Evolutionary conservation across 2,329 filamentous ascomycete species (phyloP).

Genomic region (Venturia aucupariae): DNA sequence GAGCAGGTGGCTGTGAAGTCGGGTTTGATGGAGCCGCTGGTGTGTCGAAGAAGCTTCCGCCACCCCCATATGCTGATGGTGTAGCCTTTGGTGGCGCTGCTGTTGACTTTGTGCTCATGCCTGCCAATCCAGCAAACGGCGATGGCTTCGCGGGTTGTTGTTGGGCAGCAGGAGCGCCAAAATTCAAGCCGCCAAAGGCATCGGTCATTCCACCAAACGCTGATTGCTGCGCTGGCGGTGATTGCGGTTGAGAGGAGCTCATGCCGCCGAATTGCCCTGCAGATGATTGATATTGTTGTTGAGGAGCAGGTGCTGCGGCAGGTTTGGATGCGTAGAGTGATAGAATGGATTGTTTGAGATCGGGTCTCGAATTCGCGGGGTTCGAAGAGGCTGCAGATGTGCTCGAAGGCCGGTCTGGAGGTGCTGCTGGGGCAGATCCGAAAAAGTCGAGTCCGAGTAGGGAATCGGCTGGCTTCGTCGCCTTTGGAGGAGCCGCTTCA

Average conservation of each 20-base stretch:
- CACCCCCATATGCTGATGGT: constrained; percentile 44
- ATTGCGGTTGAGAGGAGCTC: constrained; percentile 36
- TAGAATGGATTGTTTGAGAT: constrained; percentile 93
- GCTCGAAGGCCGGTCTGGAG: constrained; percentile 70
- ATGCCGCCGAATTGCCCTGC: constrained; percentile 39
- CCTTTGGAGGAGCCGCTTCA: constrained; percentile 48
- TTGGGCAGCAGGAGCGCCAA: constrained; percentile 39
- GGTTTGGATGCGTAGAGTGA: constrained; percentile 86
- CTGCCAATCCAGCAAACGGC: constrained; percentile 55
- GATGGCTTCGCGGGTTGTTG: constrained; percentile 44
- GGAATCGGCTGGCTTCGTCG: constrained; percentile 71
- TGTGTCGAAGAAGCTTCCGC: constrained; percentile 82
- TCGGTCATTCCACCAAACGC: constrained; percentile 63
- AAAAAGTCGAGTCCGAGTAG: constrained; percentile 90
- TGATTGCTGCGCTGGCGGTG: constrained; percentile 27
- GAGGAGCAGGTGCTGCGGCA: constrained; percentile 47
- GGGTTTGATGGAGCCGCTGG: constrained; percentile 40
- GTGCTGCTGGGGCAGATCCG: constrained; percentile 57
- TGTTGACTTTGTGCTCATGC: constrained; percentile 24
- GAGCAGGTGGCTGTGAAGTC: constrained; percentile 36
- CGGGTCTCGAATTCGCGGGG: constrained; percentile 64
- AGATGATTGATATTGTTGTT: constrained; percentile 45
- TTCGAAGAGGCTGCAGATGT: constrained; percentile 56
- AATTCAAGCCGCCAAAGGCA: constrained; percentile 65
- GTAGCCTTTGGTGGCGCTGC: constrained; percentile 31